Percentiles rank a stretch among this genome's conserved stretches.
Evolutionary conservation across 805 yeast species (phyloP).

Genomic region (Tetrapisispora phaffii): DNA sequence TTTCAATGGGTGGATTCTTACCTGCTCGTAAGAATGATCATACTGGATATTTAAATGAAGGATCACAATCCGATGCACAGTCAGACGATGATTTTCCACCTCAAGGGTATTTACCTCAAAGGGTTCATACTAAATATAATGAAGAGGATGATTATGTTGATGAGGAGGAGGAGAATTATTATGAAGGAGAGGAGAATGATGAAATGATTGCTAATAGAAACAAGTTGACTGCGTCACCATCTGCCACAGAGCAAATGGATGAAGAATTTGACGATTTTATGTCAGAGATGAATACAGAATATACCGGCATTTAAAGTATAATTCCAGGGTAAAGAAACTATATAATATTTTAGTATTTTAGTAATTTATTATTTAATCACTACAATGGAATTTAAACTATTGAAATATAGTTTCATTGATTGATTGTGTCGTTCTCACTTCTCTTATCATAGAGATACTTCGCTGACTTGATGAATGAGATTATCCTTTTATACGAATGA

Average conservation of each 20-base stretch:
- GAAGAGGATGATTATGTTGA: neutral
- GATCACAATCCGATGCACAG: neutral
- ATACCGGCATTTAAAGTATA: no score
- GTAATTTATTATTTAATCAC: no score
- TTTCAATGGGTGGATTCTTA: neutral
- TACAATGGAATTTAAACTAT: no score
- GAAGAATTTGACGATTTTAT: conserved; percentile 28
- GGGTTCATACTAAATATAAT: neutral
- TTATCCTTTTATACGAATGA: no score
- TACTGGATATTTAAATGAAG: neutral
- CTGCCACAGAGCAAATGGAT: conserved; percentile 4
- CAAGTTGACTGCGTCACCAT: neutral
- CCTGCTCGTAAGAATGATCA: neutral
- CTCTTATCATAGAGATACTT: no score
- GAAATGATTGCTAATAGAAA: conserved; percentile 3
- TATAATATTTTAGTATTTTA: no score
- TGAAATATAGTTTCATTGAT: no score
- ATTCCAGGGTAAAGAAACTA: no score
- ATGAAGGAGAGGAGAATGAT: no score
- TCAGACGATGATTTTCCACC: neutral
- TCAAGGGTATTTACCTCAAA: neutral
- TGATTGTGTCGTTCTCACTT: no score
- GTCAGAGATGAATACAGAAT: conserved; percentile 16
- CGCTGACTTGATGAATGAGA: no score
- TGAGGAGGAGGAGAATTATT: no score